phyloP scores from a whole-genome alignment of 23 red algal species.

The Chondrus crispus region DNA sequence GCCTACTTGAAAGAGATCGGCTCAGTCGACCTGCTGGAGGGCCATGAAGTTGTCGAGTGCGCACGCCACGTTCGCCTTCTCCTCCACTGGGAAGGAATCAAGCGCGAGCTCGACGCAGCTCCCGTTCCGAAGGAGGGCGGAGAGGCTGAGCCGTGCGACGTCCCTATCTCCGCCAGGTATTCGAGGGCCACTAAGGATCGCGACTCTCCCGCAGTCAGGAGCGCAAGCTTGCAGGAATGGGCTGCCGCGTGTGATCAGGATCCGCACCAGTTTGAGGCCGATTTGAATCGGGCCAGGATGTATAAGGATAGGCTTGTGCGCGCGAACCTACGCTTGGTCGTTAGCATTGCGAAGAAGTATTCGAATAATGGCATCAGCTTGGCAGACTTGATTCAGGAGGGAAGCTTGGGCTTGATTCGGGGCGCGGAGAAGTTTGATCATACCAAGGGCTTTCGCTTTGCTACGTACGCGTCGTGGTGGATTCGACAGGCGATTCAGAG shows the following conservation, averaged over 20 bases:
- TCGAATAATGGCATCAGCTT: conserved; percentile 43
- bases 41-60: conserved; percentile 57
- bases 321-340: conserved; percentile 92
- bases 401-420: conserved; percentile 79
- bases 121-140: background rate
- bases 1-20: conserved; percentile 85
- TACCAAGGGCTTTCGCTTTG: conserved; percentile 79
- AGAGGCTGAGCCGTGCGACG: background rate
- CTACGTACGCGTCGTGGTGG: conserved; percentile 95
- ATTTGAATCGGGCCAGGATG: conserved; percentile 8
- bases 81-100: conserved; percentile 52
- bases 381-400: conserved; percentile 86
- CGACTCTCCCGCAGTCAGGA: no score
- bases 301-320: conserved; percentile 81
- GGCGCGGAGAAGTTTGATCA: conserved; percentile 94
- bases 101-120: background rate
- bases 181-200: no score
- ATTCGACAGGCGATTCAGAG: conserved; percentile 84
- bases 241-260: conserved; percentile 45
- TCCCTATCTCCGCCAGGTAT: background rate
- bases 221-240: conserved; percentile 60
- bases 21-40: conserved; percentile 45
- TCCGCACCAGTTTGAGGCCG: conserved; percentile 13
- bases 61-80: conserved; percentile 56
- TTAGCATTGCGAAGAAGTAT: conserved; percentile 93